phyloP scores from a whole-genome alignment of 192 early-diverging fungal genomes.

The Globomyces pollinis-pini region DNA sequence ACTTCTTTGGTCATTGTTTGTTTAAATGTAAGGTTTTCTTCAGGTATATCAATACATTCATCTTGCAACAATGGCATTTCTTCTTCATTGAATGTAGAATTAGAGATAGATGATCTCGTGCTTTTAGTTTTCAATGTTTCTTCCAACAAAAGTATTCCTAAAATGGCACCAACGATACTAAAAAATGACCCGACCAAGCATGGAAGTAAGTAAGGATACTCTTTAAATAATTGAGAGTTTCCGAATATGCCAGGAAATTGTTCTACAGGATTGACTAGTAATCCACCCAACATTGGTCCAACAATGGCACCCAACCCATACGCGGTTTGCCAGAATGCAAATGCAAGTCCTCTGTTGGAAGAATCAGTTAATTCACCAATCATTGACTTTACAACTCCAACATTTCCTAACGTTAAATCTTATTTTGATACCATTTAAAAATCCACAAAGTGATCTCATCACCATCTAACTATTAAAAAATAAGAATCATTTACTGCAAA shows the following conservation, averaged over 20 bases:
- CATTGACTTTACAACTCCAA: slow-evolving; percentile 74
- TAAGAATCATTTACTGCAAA: no score
- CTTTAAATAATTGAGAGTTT: slow-evolving; percentile 40
- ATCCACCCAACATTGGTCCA: slow-evolving; percentile 65
- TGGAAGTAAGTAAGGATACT: slow-evolving; percentile 70
- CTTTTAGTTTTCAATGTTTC: slow-evolving; percentile 34
- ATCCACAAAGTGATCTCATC: not conserved
- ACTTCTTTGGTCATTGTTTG: not conserved
- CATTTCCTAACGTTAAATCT: slow-evolving; percentile 56
- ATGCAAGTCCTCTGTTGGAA: slow-evolving; percentile 69
- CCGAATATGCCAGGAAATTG: slow-evolving; percentile 62
- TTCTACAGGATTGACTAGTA: slow-evolving; percentile 57
- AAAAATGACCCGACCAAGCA: slow-evolving; percentile 55
- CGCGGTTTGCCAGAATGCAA: slow-evolving; percentile 63
- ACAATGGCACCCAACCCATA: slow-evolving; percentile 53
- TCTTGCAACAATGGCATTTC: not conserved
- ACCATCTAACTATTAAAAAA: no score
- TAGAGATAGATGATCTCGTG: not conserved
- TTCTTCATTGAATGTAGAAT: not conserved
- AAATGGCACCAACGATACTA: slow-evolving; percentile 45
- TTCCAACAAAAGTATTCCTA: slow-evolving; percentile 54
- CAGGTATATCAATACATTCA: not conserved
- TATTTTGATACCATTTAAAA: slow-evolving; percentile 10
- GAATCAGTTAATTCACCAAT: slow-evolving; percentile 80
- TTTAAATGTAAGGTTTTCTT: not conserved